Conservation (phyloP, 2,329 filamentous ascomycete species). For the Trichoderma breve region DNA sequence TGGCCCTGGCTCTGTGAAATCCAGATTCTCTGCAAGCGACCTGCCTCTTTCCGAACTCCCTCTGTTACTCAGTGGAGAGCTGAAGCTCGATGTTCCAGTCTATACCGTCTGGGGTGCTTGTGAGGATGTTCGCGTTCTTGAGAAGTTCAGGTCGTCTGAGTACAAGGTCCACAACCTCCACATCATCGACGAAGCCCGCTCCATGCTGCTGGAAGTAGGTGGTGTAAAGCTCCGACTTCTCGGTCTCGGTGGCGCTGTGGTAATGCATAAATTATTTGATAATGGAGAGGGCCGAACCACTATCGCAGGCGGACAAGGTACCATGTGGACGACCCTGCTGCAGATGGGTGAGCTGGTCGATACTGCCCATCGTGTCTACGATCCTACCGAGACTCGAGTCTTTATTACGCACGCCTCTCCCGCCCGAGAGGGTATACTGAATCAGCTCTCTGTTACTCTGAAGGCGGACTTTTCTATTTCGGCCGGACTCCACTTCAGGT, state of each 20-base stretch:
- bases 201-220: slow-evolving; percentile 88
- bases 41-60: slow-evolving; percentile 91
- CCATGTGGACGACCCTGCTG: slow-evolving; percentile 98
- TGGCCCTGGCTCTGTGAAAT: slow-evolving; percentile 77
- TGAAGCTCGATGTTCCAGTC: slow-evolving; percentile 92
- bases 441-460: slow-evolving; percentile 93
- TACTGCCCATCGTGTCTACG: slow-evolving; percentile 96
- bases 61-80: slow-evolving; percentile 79
- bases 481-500: slow-evolving; percentile 95
- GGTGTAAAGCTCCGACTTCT: slow-evolving; percentile 94
- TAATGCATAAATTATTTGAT: slow-evolving; percentile 99
- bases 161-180: slow-evolving; percentile 97
- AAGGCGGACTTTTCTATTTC: slow-evolving; percentile 99
- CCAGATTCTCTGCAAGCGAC: slow-evolving; percentile 75
- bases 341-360: slow-evolving; percentile 99
- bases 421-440: slow-evolving; percentile 91
- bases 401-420: slow-evolving; percentile 97
- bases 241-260: slow-evolving; percentile 90
- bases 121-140: slow-evolving; percentile 94
- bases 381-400: slow-evolving; percentile 93
- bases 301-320: slow-evolving; percentile 95
- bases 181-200: slow-evolving; percentile 97
- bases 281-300: slow-evolving; percentile 97
- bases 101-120: slow-evolving; percentile 99
- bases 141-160: slow-evolving; percentile 95